A percentile compares a stretch with the other conserved stretches of the same genome.
These are phyloP conservation scores for Phylloporus sp. DNA, from an alignment of 768 basidiomycete genomes.

Conservation along the genomic window DNA sequence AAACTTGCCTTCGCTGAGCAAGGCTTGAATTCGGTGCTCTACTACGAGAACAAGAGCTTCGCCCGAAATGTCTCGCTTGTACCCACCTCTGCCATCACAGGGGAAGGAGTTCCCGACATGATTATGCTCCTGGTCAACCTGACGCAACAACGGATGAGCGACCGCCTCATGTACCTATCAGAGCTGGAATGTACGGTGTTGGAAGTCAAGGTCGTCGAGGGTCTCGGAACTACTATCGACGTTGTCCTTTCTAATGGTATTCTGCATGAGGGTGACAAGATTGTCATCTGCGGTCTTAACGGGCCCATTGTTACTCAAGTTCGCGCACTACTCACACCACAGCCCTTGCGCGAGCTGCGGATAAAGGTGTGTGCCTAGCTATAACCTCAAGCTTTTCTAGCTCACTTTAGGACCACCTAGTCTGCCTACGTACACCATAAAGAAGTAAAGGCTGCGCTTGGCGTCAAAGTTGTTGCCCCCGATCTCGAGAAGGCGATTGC, in stretches of 20 bases:
- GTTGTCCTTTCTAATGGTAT: slow-evolving; percentile 94
- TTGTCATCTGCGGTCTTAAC: slow-evolving; percentile 95
- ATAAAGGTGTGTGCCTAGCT: slow-evolving; percentile 63
- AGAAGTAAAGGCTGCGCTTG: slow-evolving; percentile 93
- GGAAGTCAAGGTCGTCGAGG: slow-evolving; percentile 98
- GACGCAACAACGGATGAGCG: slow-evolving; percentile 97
- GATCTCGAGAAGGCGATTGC: slow-evolving; percentile 98
- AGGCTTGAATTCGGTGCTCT: slow-evolving; percentile 89
- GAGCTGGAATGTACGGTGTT: slow-evolving; percentile 97
- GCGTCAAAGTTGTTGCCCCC: slow-evolving; percentile 91
- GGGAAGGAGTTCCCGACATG: slow-evolving; percentile 99
- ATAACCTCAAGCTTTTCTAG: background rate
- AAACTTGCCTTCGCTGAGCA: slow-evolving; percentile 96
- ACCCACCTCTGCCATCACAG: slow-evolving; percentile 96
- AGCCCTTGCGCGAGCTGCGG: slow-evolving; percentile 91
- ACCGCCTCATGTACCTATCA: slow-evolving; percentile 95
- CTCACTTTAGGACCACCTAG: slow-evolving; percentile 36
- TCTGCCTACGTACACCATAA: slow-evolving; percentile 96
- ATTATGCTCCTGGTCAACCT: slow-evolving; percentile 97
- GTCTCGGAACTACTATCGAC: slow-evolving; percentile 96
- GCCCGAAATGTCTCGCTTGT: slow-evolving; percentile 93
- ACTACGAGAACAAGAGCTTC: slow-evolving; percentile 97
- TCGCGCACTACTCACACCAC: slow-evolving; percentile 90
- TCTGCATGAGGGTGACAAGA: slow-evolving; percentile 84
- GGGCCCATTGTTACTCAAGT: slow-evolving; percentile 96